Base-by-base conservation (phyloP, 2,329 filamentous ascomycete genomes). In the Ophiostoma triangulosporum region DNA sequence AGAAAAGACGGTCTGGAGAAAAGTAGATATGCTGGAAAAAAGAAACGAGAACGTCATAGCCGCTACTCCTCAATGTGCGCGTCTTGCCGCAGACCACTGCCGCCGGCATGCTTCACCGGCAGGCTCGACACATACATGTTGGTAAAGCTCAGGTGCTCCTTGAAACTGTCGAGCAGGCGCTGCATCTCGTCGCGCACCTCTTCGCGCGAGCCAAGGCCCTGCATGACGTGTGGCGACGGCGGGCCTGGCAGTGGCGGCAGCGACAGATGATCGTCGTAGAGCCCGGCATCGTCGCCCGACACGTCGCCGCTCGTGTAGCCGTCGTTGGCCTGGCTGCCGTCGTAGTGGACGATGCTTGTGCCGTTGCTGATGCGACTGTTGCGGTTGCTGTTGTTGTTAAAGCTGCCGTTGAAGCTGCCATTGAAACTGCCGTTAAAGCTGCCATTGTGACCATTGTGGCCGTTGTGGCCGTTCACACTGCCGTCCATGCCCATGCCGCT, bases 171-270 rank as follows among this genome's bases (percentile, higher is more conserved):
- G 15, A 74, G 61, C 17, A 74, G 67, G 8, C 66, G 63, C 14
- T 69, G 66, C 7, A 72, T 66, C 4, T 72, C 67, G 6, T 66
- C 64, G 12, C 69, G 63, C 4, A 73, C 66, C 0, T 59, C 56
- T 3, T 62, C 60, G 12, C 64, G 60, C 22, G 60, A 62, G 9
- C 62, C 62, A 43, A 62, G 53, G 4, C 66, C 66, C 57, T 64
- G 63, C 69, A 81, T 73, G 38, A 78, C 75, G 51, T 70, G 69
- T 2, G 69, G 64, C 1, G 73, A 71, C 1, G 77, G 77, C 36
- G 58, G 56, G 1, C 52, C 56, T 0, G 58, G 58, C 6, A 59
- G 54, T 3, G 54, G 45, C 15, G 59, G 59, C 33, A 59, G 58
- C 17, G 51, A 46, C 5, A 53, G 11, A 7, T 29, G 11, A 17